phyloP scores from a whole-genome alignment of 805 yeast species.

The Saccharomycopsis javanensis region DNA sequence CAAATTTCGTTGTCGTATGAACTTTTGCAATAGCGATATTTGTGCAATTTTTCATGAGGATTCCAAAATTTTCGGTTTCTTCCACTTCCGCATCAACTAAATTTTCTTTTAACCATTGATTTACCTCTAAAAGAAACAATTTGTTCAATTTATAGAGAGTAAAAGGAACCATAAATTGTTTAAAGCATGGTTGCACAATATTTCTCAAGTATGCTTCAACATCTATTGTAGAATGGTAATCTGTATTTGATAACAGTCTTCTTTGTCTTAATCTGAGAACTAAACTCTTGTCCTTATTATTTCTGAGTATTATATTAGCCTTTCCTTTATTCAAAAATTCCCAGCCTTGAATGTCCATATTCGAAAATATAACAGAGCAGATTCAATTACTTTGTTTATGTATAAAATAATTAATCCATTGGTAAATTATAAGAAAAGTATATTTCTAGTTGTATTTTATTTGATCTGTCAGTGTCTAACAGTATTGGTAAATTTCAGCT shows the following conservation, averaged over 20 bases:
- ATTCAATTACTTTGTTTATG: too few relatives aligned
- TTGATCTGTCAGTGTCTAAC: too few relatives aligned
- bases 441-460: too few relatives aligned
- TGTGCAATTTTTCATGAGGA: conserved; percentile 32
- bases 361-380: not conserved
- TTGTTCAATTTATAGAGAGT: not conserved
- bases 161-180: conserved; percentile 5
- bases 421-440: too few relatives aligned
- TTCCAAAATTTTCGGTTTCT: conserved; percentile 29
- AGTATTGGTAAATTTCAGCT: too few relatives aligned
- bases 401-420: too few relatives aligned
- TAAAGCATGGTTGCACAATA: conserved; percentile 23
- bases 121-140: not conserved
- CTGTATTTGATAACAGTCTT: conserved; percentile 19
- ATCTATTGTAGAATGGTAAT: conserved; percentile 30
- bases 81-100: not conserved
- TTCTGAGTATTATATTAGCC: conserved; percentile 36
- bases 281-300: conserved; percentile 28
- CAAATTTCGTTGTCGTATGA: conserved; percentile 28
- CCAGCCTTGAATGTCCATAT: conserved; percentile 25
- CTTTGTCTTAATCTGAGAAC: conserved; percentile 26
- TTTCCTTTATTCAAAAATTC: conserved; percentile 37
- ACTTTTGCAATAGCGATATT: conserved; percentile 27
- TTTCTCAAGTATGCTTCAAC: conserved; percentile 27
- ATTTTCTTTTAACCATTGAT: not conserved